Conservation (phyloP, 2,329 filamentous ascomycete genomes). For the Colletotrichum musicola region DNA sequence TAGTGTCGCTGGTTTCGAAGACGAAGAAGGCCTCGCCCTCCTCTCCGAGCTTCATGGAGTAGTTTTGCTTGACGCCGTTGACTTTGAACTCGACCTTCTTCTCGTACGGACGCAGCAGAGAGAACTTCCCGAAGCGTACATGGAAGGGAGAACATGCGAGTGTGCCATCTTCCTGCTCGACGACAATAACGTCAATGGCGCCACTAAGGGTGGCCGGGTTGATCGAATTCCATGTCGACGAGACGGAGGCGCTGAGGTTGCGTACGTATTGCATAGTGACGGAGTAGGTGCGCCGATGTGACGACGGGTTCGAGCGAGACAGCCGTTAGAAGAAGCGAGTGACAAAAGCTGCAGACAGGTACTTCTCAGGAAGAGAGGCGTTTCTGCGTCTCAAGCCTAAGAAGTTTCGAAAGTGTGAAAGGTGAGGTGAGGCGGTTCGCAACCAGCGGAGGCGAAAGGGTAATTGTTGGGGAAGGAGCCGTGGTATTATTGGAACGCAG, state of each 20-base stretch:
- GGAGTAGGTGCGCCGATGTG: not conserved
- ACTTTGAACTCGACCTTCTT: slow-evolving; percentile 99
- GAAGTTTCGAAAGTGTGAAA: not conserved
- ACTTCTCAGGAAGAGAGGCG: slow-evolving; percentile 11
- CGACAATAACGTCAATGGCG: slow-evolving; percentile 98
- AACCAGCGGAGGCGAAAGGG: slow-evolving; percentile 10
- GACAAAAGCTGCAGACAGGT: not conserved
- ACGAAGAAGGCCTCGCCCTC: slow-evolving; percentile 99
- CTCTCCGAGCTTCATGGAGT: slow-evolving; percentile 98
- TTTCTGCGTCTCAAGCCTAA: slow-evolving; percentile 5
- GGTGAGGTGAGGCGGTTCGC: slow-evolving; percentile 1
- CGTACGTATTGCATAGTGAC: slow-evolving; percentile 94
- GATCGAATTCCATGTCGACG: slow-evolving; percentile 99
- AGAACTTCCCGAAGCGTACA: slow-evolving; percentile 99
- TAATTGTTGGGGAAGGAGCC: slow-evolving; percentile 23
- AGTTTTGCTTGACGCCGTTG: slow-evolving; percentile 91
- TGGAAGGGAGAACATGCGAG: slow-evolving; percentile 97
- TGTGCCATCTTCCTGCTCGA: slow-evolving; percentile 92
- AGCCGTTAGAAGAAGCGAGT: slow-evolving; percentile 1
- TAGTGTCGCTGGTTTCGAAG: slow-evolving; percentile 92
- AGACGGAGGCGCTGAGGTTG: slow-evolving; percentile 93
- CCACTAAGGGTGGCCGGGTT: slow-evolving; percentile 97
- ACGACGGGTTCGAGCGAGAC: slow-evolving; percentile 11
- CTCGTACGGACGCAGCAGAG: slow-evolving; percentile 91
- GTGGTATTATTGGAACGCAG: slow-evolving; percentile 28